Base-by-base conservation (phyloP, 2,329 filamentous ascomycete species). In the Anisogramma anomala region DNA sequence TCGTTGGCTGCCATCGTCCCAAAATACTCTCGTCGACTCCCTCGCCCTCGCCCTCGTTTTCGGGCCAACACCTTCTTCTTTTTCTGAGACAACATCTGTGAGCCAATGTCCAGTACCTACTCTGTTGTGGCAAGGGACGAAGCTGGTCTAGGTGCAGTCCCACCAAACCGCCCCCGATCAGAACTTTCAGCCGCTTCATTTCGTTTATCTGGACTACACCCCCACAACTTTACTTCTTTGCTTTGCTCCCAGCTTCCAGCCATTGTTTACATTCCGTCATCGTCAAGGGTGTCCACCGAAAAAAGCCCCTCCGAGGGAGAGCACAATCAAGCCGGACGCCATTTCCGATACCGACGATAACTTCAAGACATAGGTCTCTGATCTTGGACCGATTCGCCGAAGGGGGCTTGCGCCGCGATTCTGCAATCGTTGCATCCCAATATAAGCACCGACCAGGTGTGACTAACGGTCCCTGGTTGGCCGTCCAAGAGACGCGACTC, bases 51-150 rank as follows among this genome's bases (percentile, higher is more conserved):
- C 22, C 9, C 27, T 22, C 35, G 17, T 8, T 18, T 35, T 14
- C 26, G 10, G 20, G 18, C 13, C 36, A 25, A 22, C 33, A 30
- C 36, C 26, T 17, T 35, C 25, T 30, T 18, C 35, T 28, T 19
- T 30, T 30, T 34, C 32, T 30, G 20, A 33, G 15, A 32, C 25
- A 23, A 41, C 41, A 37, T 43, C 44, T 41, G 44, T 23, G 44
- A 44, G 44, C 44, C 37, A 28, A 17, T 25, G 15, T 41, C 31
- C 14, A 17, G 27, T n/a, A n/a, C n/a, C n/a, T n/a, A n/a, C n/a
- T n/a, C n/a, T n/a, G n/a, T n/a, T n/a, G n/a, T n/a, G n/a, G n/a
- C n/a, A n/a, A n/a, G n/a, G n/a, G n/a, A n/a, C n/a, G n/a, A n/a
- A n/a, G 4, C 10, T 37, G 36, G 31, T 22, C 15, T 36, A 36